Percentiles rank a stretch among this genome's conserved stretches.
Conservation (phyloP, 129 eudicot genomes). For the Deinandra increscens region DNA sequence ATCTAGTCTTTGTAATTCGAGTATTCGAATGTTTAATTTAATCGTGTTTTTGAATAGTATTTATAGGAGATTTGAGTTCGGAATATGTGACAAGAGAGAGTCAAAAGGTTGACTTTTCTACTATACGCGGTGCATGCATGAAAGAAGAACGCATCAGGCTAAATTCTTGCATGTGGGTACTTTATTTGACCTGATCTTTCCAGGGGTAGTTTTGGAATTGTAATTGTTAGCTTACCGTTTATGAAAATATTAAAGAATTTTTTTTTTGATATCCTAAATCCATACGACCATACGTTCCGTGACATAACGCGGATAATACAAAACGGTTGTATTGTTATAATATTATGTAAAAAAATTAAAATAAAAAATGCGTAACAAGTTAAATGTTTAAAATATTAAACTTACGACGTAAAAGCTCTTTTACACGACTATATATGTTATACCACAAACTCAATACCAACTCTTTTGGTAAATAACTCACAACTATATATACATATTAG, state of each 20-base stretch:
- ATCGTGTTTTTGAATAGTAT: background rate
- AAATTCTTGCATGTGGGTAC: background rate
- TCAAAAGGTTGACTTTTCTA: conserved; percentile 16
- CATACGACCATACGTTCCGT: no score
- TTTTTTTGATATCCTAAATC: no score
- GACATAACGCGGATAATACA: no score
- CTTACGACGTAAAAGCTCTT: no score
- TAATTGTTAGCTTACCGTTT: background rate
- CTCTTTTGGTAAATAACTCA: no score
- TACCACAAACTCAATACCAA: no score
- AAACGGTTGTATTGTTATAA: no score
- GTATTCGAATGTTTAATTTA: background rate
- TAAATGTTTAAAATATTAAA: no score
- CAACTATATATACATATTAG: no score
- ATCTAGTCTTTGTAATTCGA: background rate
- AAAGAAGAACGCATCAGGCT: conserved; percentile 5
- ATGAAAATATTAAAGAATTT: background rate
- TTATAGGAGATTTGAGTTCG: conserved; percentile 12
- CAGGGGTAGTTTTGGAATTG: background rate
- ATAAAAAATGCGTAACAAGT: no score
- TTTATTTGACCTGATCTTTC: background rate
- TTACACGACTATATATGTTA: no score
- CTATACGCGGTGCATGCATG: conserved; percentile 28
- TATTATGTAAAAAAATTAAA: no score
- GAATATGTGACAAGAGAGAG: conserved; percentile 5